Percentiles rank a stretch among this genome's conserved stretches.
Conservation (phyloP, 768 basidiomycete species). For the Pisolithus orientalis region DNA sequence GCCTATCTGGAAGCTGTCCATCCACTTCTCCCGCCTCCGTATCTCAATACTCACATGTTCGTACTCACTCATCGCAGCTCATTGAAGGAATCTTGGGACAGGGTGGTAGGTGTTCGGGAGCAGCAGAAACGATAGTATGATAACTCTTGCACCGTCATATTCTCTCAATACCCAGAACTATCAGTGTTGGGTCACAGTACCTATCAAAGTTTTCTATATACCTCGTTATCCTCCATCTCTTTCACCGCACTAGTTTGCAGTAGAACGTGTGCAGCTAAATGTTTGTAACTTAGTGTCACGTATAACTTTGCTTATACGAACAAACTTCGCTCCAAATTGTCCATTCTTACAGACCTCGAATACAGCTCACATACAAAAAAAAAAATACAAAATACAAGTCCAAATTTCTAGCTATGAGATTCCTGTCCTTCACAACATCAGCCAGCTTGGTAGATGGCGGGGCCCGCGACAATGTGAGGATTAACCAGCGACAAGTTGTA, state of each 20-base stretch:
- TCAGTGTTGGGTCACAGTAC: background rate
- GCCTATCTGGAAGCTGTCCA: conserved; percentile 56
- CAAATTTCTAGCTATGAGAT: no score
- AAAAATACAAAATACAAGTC: background rate
- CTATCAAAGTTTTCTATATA: background rate
- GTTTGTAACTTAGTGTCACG: background rate
- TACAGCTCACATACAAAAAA: background rate
- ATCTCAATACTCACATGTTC: conserved; percentile 64
- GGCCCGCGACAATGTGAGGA: conserved; percentile 49
- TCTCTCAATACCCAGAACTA: background rate
- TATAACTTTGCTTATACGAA: no score
- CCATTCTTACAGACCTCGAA: no score
- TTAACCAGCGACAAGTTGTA: conserved; percentile 51
- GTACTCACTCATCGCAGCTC: conserved; percentile 60
- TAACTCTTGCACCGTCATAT: background rate
- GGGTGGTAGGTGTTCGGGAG: conserved; percentile 54
- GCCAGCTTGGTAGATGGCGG: conserved; percentile 43
- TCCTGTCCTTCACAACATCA: conserved; percentile 14
- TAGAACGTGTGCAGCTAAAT: background rate
- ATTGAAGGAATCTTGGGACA: conserved; percentile 63
- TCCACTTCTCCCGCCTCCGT: conserved; percentile 66
- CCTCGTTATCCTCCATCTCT: background rate
- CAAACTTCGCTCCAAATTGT: no score
- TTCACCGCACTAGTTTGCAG: no score
- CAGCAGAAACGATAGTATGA: conserved; percentile 17